A percentile compares a stretch with the other conserved stretches of the same genome.
phyloP scores from a whole-genome alignment of 371 early-diverging fungal species.

The Syncephalastrum contaminatum region DNA sequence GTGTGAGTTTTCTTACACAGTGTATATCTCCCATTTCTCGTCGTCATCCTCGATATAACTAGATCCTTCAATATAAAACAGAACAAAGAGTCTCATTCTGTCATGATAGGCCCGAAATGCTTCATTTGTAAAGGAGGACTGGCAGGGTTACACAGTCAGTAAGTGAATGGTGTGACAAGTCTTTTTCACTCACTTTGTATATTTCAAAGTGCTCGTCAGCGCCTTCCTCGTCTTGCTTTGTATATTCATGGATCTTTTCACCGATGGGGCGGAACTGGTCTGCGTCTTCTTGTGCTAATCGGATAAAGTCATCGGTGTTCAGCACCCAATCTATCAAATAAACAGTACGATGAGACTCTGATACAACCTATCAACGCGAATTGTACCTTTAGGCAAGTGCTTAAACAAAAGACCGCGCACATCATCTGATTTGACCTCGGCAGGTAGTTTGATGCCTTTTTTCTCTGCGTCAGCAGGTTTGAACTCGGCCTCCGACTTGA shows the following conservation, averaged over 20 bases:
- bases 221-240: conserved; percentile 34
- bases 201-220: conserved; percentile 65
- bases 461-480: too few relatives aligned
- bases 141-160: neutral
- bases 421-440: conserved; percentile 34
- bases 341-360: neutral
- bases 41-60: conserved; percentile 83
- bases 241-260: conserved; percentile 69
- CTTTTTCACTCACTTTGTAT: conserved; percentile 57
- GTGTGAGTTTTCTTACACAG: conserved; percentile 58
- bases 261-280: conserved; percentile 66
- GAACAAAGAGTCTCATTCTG: conserved; percentile 73
- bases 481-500: conserved; percentile 28
- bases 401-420: conserved; percentile 41
- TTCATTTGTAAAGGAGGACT: conserved; percentile 48
- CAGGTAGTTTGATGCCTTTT: conserved; percentile 42
- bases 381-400: conserved; percentile 47
- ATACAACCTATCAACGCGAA: too few relatives aligned
- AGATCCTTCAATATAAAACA: conserved; percentile 92
- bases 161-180: neutral
- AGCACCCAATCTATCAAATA: conserved; percentile 43
- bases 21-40: conserved; percentile 77
- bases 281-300: conserved; percentile 59
- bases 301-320: conserved; percentile 62
- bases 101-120: conserved; percentile 75